A percentile compares a stretch with the other conserved stretches of the same genome.
phyloP scores from a whole-genome alignment of 23 red algal species.

The Gracilaria domingensis region DNA sequence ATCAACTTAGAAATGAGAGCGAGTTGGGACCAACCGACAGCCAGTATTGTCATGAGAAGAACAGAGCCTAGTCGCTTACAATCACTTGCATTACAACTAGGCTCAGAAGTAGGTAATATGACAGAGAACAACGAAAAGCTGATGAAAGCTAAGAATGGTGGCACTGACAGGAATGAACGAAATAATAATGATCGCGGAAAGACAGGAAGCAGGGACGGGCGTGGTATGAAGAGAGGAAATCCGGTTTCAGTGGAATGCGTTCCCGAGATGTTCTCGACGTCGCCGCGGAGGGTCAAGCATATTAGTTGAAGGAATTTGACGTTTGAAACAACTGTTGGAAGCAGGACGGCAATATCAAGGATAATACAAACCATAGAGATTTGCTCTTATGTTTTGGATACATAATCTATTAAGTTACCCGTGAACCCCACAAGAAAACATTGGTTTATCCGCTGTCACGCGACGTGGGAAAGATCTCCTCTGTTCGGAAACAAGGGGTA shows the following conservation, averaged over 20 bases:
- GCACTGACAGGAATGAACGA: conserved; percentile 51
- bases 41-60: conserved; percentile 78
- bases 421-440: too few species aligned
- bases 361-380: too few species aligned
- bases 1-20: conserved; percentile 90
- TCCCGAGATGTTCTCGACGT: conserved; percentile 26
- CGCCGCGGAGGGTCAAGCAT: conserved; percentile 13
- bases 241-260: conserved; percentile 6
- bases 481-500: too few species aligned
- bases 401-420: too few species aligned
- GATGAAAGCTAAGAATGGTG: conserved; percentile 82
- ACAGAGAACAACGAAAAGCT: conserved; percentile 92
- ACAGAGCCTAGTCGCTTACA: conserved; percentile 93
- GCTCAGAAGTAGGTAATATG: conserved; percentile 74
- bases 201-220: conserved; percentile 68
- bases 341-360: too few species aligned
- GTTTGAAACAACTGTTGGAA: too few species aligned
- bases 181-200: conserved; percentile 64
- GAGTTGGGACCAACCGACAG: conserved; percentile 94
- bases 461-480: too few species aligned
- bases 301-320: too few species aligned
- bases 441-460: too few species aligned
- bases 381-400: too few species aligned
- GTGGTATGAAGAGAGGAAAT: neutral
- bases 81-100: conserved; percentile 82